A percentile compares a stretch with the other conserved stretches of the same genome.
phyloP scores from a whole-genome alignment of 2,329 filamentous ascomycete genomes.

The Fusarium sp. region DNA sequence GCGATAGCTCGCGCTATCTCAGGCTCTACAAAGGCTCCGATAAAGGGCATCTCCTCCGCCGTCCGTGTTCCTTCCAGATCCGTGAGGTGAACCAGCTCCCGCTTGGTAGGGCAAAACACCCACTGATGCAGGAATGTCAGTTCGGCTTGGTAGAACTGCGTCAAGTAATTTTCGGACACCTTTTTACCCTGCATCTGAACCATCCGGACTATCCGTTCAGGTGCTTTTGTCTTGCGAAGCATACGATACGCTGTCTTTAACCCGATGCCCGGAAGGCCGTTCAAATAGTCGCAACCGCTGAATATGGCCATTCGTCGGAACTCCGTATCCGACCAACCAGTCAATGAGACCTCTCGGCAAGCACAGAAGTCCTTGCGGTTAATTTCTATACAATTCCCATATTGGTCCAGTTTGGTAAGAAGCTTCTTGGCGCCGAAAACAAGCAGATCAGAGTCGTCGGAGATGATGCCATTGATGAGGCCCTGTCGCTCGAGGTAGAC shows the following conservation, averaged over 20 bases:
- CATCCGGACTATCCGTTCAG: slow-evolving; percentile 84
- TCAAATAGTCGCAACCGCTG: slow-evolving; percentile 96
- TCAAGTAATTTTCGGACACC: slow-evolving; percentile 84
- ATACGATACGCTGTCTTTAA: slow-evolving; percentile 93
- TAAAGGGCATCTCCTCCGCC: slow-evolving; percentile 80
- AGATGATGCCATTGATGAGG: slow-evolving; percentile 87
- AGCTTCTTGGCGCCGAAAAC: slow-evolving; percentile 94
- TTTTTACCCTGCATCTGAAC: slow-evolving; percentile 91
- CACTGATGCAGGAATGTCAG: slow-evolving; percentile 94
- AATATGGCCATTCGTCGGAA: slow-evolving; percentile 97
- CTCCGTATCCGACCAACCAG: slow-evolving; percentile 91
- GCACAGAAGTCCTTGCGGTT: slow-evolving; percentile 89
- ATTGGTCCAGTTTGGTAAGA: slow-evolving; percentile 93
- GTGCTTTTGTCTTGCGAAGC: slow-evolving; percentile 88
- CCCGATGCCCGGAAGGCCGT: slow-evolving; percentile 85
- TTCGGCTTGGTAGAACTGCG: slow-evolving; percentile 87
- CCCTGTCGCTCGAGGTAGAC: slow-evolving; percentile 92
- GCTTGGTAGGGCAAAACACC: slow-evolving; percentile 84
- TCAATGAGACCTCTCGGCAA: slow-evolving; percentile 87
- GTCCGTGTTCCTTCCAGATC: slow-evolving; percentile 72
- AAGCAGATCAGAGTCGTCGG: slow-evolving; percentile 94
- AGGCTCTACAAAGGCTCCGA: slow-evolving; percentile 79
- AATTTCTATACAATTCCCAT: slow-evolving; percentile 93
- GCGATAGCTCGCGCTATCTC: slow-evolving; percentile 81
- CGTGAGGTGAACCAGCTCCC: slow-evolving; percentile 81